phyloP scores from a whole-genome alignment of 2,329 filamentous ascomycete genomes.

The Xylariaceae sp. region DNA sequence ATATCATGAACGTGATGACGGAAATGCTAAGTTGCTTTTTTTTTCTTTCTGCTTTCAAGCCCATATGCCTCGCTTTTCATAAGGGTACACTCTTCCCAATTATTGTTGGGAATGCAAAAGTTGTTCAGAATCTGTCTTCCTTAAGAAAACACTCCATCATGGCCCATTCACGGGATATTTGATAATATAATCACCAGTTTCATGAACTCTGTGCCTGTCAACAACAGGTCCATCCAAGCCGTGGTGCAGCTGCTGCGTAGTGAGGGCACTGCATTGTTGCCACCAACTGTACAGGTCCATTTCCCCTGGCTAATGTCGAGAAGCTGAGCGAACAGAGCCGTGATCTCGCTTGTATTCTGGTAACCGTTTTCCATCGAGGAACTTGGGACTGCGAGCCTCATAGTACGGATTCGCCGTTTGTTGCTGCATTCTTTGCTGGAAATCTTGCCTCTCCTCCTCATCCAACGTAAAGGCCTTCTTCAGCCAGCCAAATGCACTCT shows the following conservation, averaged over 20 bases:
- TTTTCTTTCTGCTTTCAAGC: not conserved
- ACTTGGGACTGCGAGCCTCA: constrained; percentile 46
- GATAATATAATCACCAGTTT: no score
- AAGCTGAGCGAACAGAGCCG: constrained; percentile 7
- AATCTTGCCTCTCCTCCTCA: constrained; percentile 56
- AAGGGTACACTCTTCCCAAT: not conserved
- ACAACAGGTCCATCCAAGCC: no score
- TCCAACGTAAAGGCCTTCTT: constrained; percentile 63
- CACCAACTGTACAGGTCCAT: no score
- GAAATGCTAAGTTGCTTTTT: not conserved
- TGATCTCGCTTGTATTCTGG: constrained; percentile 18
- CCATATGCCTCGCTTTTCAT: not conserved
- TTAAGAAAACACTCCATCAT: not conserved
- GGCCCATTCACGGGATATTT: no score
- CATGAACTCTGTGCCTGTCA: no score
- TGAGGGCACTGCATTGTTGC: no score
- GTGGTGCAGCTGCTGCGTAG: not conserved
- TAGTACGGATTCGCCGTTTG: constrained; percentile 45
- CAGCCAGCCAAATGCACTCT: constrained; percentile 62
- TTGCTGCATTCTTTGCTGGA: constrained; percentile 50
- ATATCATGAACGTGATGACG: constrained; percentile 11
- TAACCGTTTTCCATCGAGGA: constrained; percentile 50
- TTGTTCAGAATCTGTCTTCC: not conserved
- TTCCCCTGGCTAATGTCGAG: constrained; percentile 11
- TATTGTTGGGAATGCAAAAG: not conserved